phyloP scores from a whole-genome alignment of 805 yeast species.

The Saccharomycopsis guyanensis region DNA sequence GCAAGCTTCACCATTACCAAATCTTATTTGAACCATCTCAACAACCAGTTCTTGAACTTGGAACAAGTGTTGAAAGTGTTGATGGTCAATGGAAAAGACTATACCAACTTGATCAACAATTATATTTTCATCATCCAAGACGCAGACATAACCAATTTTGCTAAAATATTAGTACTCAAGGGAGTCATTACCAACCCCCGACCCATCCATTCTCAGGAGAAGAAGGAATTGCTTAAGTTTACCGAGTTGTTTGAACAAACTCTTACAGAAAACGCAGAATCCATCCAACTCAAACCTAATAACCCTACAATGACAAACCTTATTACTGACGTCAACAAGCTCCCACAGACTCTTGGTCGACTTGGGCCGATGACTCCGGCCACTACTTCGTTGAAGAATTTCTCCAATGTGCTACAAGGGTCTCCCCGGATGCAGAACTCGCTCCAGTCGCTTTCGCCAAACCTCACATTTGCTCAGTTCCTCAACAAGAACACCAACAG shows the following conservation, averaged over 20 bases:
- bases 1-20: conserved; percentile 21
- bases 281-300: not conserved
- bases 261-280: conserved; percentile 20
- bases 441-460: conserved; percentile 23
- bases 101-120: conserved; percentile 50
- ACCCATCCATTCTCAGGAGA: conserved; percentile 28
- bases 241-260: conserved; percentile 34
- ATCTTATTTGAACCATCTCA: conserved; percentile 37
- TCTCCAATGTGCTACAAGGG: conserved; percentile 20
- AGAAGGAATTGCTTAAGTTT: conserved; percentile 31
- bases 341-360: conserved; percentile 1
- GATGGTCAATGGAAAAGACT: conserved; percentile 59
- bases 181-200: conserved; percentile 33
- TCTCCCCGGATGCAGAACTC: conserved; percentile 25
- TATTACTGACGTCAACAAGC: conserved; percentile 1
- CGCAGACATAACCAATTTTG: conserved; percentile 51
- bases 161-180: conserved; percentile 57
- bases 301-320: conserved; percentile 3
- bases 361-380: conserved; percentile 12
- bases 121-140: conserved; percentile 66
- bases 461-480: conserved; percentile 20
- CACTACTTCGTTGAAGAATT: conserved; percentile 19
- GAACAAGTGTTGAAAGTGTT: conserved; percentile 66
- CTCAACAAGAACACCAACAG: conserved; percentile 7
- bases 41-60: conserved; percentile 33